phyloP scores from a whole-genome alignment of 2,329 filamentous ascomycete species.

The Volutella citrinella region DNA sequence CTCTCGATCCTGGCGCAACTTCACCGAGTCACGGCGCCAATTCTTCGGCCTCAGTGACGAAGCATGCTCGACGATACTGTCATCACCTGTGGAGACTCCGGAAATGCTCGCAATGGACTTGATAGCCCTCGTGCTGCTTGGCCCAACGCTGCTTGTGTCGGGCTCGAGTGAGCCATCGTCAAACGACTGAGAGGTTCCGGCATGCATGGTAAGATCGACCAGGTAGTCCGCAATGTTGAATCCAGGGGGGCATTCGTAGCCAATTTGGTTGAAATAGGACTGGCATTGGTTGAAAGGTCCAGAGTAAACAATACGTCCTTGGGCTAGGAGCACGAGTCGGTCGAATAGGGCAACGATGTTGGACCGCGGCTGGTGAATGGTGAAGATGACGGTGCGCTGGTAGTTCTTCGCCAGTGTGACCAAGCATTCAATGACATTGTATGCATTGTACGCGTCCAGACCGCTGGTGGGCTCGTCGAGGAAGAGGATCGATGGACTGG shows the following conservation, averaged over 20 bases:
- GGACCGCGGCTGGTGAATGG: slow-evolving; percentile 94
- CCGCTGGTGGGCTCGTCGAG: slow-evolving; percentile 96
- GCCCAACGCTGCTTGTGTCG: slow-evolving; percentile 67
- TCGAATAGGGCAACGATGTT: slow-evolving; percentile 99
- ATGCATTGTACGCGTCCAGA: slow-evolving; percentile 94
- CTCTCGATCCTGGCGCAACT: slow-evolving; percentile 81
- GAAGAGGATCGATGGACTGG: slow-evolving; percentile 94
- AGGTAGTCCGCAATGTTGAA: slow-evolving; percentile 99
- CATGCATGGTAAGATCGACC: slow-evolving; percentile 97
- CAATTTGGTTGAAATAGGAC: slow-evolving; percentile 85
- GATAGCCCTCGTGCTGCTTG: slow-evolving; percentile 82
- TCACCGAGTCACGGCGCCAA: slow-evolving; percentile 77
- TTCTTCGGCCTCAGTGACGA: slow-evolving; percentile 60
- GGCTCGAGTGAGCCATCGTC: slow-evolving; percentile 52
- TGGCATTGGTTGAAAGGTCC: slow-evolving; percentile 88
- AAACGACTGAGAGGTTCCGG: slow-evolving; percentile 56
- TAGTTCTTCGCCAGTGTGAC: slow-evolving; percentile 94
- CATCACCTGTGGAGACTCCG: slow-evolving; percentile 69
- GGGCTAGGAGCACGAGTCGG: slow-evolving; percentile 83
- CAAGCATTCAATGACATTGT: slow-evolving; percentile 95
- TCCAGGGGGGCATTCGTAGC: slow-evolving; percentile 89
- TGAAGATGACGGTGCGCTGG: slow-evolving; percentile 96
- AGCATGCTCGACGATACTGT: slow-evolving; percentile 58
- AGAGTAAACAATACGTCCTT: slow-evolving; percentile 88
- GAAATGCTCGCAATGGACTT: slow-evolving; percentile 88